Conservation (phyloP, 176 grass and related monocot genomes). For the Cocos nucifera region DNA sequence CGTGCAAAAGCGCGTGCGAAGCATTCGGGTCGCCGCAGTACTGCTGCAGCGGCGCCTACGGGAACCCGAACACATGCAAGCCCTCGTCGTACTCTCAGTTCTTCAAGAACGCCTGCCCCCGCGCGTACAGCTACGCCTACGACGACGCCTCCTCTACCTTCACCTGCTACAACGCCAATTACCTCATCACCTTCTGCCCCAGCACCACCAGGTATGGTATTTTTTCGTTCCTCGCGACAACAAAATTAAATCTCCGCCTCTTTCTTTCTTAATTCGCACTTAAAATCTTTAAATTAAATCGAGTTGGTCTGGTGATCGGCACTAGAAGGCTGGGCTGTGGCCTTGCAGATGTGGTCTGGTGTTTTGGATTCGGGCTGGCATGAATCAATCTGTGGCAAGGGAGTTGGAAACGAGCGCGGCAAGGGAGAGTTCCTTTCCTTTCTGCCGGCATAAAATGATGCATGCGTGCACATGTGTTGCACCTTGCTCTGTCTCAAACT, state of each 20-base stretch:
- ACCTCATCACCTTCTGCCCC: constrained; percentile 95
- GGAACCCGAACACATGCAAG: constrained; percentile 72
- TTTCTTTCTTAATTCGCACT: neutral
- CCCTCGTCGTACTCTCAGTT: constrained; percentile 74
- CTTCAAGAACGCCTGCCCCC: constrained; percentile 93
- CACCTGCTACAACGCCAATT: constrained; percentile 60
- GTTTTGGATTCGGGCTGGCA: no score
- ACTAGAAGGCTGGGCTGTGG: no score
- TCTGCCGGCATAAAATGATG: no score
- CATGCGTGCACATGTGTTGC: no score
- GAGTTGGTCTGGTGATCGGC: neutral
- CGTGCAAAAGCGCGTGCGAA: constrained; percentile 86
- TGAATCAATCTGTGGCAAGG: no score
- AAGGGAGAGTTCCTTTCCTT: no score
- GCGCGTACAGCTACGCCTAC: constrained; percentile 94
- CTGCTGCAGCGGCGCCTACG: constrained; percentile 83
- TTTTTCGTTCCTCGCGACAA: no score
- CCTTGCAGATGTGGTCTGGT: no score
- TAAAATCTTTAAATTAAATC: neutral
- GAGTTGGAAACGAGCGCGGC: no score
- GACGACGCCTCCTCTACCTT: constrained; percentile 87
- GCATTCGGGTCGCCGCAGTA: constrained; percentile 81
- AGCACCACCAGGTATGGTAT: constrained; percentile 49
- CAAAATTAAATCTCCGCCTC: no score
- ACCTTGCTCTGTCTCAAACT: no score